Evolutionary conservation across 208 protist genomes (phyloP).

Genomic region (Trypanosoma avium): DNA sequence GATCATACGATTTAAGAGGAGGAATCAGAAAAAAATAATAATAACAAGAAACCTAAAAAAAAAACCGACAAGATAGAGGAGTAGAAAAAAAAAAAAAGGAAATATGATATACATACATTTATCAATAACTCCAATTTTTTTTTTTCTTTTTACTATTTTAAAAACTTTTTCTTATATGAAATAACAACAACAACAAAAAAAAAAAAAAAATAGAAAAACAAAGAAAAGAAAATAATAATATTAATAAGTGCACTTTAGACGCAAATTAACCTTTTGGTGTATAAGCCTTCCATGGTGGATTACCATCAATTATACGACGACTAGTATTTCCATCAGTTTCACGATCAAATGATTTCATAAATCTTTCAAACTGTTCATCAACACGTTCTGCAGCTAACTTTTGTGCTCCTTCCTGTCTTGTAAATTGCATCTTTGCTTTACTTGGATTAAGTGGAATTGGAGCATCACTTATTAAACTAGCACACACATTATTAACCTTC

Average conservation of each 20-base stretch:
- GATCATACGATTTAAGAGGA: slow-evolving; percentile 8
- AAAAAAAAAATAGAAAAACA: slow-evolving; percentile 6
- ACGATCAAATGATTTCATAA: slow-evolving; percentile 79
- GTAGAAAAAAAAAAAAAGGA: slow-evolving; percentile 8
- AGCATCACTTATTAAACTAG: slow-evolving; percentile 19
- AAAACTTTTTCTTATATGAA: too few relatives aligned
- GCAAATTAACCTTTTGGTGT: slow-evolving; percentile 37
- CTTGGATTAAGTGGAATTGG: slow-evolving; percentile 61
- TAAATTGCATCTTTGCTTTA: slow-evolving; percentile 84
- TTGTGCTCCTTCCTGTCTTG: slow-evolving; percentile 59
- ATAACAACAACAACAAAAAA: background rate
- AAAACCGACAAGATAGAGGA: slow-evolving; percentile 22
- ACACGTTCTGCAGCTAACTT: slow-evolving; percentile 68
- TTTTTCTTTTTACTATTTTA: too few relatives aligned
- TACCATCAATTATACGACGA: slow-evolving; percentile 69
- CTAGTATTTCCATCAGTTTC: slow-evolving; percentile 6
- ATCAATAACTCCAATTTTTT: too few relatives aligned
- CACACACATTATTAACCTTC: slow-evolving; percentile 23
- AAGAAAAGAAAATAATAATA: slow-evolving; percentile 8
- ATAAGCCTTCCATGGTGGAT: slow-evolving; percentile 82
- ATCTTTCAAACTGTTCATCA: slow-evolving; percentile 90
- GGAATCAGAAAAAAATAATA: slow-evolving; percentile 4
- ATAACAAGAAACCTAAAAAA: slow-evolving; percentile 8
- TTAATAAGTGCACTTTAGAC: slow-evolving; percentile 18
- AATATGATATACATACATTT: slow-evolving; percentile 17